phyloP scores from a whole-genome alignment of 805 yeast species.

The Metschnikowia kunwiensis region DNA sequence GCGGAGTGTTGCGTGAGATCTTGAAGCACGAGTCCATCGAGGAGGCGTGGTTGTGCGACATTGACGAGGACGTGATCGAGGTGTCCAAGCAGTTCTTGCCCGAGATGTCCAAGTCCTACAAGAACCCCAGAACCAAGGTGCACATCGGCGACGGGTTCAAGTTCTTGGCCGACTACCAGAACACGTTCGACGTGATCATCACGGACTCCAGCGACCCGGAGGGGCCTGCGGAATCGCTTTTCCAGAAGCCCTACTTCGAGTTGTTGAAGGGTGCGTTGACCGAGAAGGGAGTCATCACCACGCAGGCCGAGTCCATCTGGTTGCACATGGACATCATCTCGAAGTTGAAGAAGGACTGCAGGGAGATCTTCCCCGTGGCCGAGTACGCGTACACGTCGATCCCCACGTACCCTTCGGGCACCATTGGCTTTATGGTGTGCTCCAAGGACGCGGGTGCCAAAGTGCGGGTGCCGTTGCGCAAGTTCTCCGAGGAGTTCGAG shows the following conservation, averaged over 20 bases:
- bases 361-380: constrained; percentile 83
- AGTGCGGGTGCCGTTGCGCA: constrained; percentile 68
- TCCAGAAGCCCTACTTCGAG: constrained; percentile 89
- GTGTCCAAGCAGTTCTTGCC: constrained; percentile 87
- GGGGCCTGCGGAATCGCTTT: constrained; percentile 93
- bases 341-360: constrained; percentile 77
- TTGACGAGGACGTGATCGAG: constrained; percentile 88
- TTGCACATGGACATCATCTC: constrained; percentile 81
- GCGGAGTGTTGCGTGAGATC: constrained; percentile 94
- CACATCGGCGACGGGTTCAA: constrained; percentile 98
- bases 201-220: constrained; percentile 98
- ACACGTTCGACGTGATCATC: constrained; percentile 89
- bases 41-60: constrained; percentile 89
- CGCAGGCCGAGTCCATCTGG: constrained; percentile 97
- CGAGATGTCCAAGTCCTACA: constrained; percentile 76
- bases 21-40: constrained; percentile 86
- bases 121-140: constrained; percentile 85
- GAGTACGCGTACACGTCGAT: constrained; percentile 89
- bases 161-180: constrained; percentile 77
- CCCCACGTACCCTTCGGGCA: constrained; percentile 97
- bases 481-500: constrained; percentile 60
- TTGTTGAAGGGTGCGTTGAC: constrained; percentile 84
- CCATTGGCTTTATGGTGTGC: constrained; percentile 97
- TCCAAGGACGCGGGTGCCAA: constrained; percentile 65
- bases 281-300: constrained; percentile 84